These are phyloP conservation scores for Leptomonas pyrrhocoris DNA, from an alignment of 208 protist species.

Conservation along the genomic window DNA sequence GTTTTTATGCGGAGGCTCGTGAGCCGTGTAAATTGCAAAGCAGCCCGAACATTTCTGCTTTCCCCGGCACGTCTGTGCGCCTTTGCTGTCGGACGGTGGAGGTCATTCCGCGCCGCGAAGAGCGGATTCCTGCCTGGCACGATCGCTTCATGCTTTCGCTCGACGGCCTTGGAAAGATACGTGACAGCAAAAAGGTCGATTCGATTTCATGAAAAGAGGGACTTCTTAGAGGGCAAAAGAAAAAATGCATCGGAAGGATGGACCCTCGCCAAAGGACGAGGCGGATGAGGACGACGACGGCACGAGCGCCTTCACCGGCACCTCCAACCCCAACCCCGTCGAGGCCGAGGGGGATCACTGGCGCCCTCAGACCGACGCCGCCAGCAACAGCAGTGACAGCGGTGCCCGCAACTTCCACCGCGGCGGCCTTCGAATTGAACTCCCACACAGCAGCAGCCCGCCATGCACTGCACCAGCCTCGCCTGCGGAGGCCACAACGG, in stretches of 20 bases:
- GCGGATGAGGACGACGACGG: background rate
- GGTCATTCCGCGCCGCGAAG: too few species aligned
- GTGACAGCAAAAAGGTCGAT: too few species aligned
- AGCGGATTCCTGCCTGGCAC: too few species aligned
- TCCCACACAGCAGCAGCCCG: conserved; percentile 13
- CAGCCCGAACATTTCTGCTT: too few species aligned
- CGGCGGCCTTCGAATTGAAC: conserved; percentile 31
- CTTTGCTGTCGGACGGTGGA: background rate
- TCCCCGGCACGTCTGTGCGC: background rate
- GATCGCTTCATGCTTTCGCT: too few species aligned
- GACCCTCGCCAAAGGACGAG: background rate
- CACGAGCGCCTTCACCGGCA: background rate
- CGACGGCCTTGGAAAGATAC: too few species aligned
- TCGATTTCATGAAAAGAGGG: too few species aligned
- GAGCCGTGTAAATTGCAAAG: too few species aligned
- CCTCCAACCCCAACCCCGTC: background rate
- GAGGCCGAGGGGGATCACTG: background rate
- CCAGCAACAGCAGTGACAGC: background rate
- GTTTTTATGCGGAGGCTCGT: too few species aligned
- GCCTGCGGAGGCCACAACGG: conserved; percentile 13
- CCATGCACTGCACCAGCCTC: conserved; percentile 20
- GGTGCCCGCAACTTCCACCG: background rate
- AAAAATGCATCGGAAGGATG: background rate
- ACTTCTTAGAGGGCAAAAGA: background rate
- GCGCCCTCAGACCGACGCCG: background rate